A percentile compares a stretch with the other conserved stretches of the same genome.
Conservation (phyloP, 148 eudicot genomes). For the Polygonum maritimum region DNA sequence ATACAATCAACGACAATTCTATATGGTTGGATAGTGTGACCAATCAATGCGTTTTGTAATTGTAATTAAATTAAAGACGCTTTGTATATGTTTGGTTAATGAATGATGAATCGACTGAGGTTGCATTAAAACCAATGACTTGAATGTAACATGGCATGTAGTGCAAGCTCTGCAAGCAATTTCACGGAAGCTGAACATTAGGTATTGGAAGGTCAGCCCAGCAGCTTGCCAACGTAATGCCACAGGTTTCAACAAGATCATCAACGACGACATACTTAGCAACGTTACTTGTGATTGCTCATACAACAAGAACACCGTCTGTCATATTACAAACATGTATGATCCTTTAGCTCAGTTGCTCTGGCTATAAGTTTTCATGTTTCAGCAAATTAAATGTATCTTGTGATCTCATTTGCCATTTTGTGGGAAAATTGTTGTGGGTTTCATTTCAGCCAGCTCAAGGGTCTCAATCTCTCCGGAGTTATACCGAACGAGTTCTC, state of each 20-base stretch:
- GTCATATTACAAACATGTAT: constrained; percentile 75
- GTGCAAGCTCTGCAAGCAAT: constrained; percentile 43
- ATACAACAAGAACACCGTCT: constrained; percentile 29
- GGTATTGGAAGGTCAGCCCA: constrained; percentile 30
- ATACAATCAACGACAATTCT: too few species aligned
- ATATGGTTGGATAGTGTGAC: too few species aligned
- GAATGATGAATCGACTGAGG: too few species aligned
- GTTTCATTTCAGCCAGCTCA: constrained; percentile 53
- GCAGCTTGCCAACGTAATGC: constrained; percentile 30
- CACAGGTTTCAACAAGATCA: constrained; percentile 17
- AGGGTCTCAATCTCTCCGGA: constrained; percentile 70
- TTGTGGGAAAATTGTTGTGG: background rate
- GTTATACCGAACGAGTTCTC: constrained; percentile 48
- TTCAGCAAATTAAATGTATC: background rate
- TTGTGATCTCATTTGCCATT: background rate
- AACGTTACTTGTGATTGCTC: constrained; percentile 56
- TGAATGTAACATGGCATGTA: constrained; percentile 12
- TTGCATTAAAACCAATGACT: too few species aligned
- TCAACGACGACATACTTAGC: constrained; percentile 16
- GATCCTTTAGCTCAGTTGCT: background rate
- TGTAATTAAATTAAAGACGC: too few species aligned
- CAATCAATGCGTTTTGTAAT: too few species aligned
- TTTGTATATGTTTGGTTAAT: too few species aligned
- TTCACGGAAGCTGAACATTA: constrained; percentile 36
- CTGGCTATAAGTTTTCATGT: background rate